These are phyloP conservation scores for Apiotrichum sp. DNA, from an alignment of 1,284 basidiomycete genomes.

Conservation along the genomic window DNA sequence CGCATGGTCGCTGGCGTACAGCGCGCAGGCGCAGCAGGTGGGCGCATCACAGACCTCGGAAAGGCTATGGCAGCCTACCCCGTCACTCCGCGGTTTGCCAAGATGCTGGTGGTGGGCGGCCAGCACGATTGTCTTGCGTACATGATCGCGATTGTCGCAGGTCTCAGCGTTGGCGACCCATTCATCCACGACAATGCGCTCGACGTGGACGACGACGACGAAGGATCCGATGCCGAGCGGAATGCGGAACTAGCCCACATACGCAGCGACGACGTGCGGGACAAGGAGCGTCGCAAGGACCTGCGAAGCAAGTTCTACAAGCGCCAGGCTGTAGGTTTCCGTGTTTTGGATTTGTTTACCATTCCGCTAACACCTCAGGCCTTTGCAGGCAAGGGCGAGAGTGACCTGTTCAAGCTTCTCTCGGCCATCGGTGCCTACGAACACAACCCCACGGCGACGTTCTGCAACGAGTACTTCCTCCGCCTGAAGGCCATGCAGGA, in stretches of 20 bases:
- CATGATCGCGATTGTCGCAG: conserved; percentile 84
- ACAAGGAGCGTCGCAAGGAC: conserved; percentile 61
- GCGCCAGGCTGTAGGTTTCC: conserved; percentile 60
- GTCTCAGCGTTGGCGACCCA: conserved; percentile 90
- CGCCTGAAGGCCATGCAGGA: conserved; percentile 96
- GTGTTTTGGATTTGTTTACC: no score
- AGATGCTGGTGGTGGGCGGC: conserved; percentile 87
- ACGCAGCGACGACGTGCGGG: conserved; percentile 56
- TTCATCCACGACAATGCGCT: conserved; percentile 76
- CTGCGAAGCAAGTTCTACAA: conserved; percentile 71
- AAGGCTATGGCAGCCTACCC: conserved; percentile 90
- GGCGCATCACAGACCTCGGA: conserved; percentile 80
- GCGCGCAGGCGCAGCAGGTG: conserved; percentile 47
- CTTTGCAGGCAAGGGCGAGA: conserved; percentile 62
- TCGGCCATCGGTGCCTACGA: conserved; percentile 96
- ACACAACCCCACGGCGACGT: conserved; percentile 70
- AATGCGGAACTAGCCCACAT: conserved; percentile 55
- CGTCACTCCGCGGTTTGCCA: conserved; percentile 82
- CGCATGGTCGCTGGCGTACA: conserved; percentile 44
- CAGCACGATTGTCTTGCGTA: conserved; percentile 90
- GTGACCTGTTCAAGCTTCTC: conserved; percentile 82
- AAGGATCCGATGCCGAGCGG: conserved; percentile 39
- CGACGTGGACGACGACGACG: conserved; percentile 50
- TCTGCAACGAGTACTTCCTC: conserved; percentile 89
- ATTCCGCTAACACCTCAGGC: conserved; percentile 1